A percentile compares a stretch with the other conserved stretches of the same genome.
Conservation (phyloP, 1,284 basidiomycete species). For the Exobasidium rhododendri region DNA sequence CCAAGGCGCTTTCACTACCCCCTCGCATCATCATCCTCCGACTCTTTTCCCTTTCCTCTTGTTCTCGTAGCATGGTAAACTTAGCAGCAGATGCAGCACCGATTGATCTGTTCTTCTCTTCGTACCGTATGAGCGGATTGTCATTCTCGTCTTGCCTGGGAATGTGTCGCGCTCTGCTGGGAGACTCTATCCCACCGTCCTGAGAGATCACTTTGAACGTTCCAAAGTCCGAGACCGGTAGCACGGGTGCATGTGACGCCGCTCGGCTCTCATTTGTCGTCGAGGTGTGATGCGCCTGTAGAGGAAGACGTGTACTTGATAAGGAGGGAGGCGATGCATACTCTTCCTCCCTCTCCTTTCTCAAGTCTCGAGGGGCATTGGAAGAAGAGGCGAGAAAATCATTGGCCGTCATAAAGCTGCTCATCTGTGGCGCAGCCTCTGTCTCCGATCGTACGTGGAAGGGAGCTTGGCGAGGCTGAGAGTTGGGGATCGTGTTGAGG, state of each 20-base stretch:
- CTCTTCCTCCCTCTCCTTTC: background rate
- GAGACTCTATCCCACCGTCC: background rate
- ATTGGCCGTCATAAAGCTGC: background rate
- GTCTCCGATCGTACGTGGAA: background rate
- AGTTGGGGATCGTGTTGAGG: background rate
- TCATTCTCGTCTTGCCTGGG: background rate
- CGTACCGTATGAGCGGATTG: background rate
- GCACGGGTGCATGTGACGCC: background rate
- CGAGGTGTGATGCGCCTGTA: background rate
- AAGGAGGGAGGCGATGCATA: too few relatives aligned
- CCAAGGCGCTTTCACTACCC: background rate
- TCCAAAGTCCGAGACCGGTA: background rate
- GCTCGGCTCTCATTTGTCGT: background rate
- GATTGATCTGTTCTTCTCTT: background rate
- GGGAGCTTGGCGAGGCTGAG: background rate
- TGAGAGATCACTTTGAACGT: background rate
- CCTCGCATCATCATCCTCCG: background rate
- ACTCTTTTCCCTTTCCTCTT: background rate
- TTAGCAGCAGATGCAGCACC: slow-evolving; percentile 3
- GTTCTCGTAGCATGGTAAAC: background rate
- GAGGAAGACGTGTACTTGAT: background rate
- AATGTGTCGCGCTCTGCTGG: background rate
- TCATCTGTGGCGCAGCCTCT: too few relatives aligned
- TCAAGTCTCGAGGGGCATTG: background rate
- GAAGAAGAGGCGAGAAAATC: background rate